Percentiles rank a stretch among this genome's conserved stretches.
Conservation (phyloP, 2,329 filamentous ascomycete species). For the Amauroascus niger region DNA sequence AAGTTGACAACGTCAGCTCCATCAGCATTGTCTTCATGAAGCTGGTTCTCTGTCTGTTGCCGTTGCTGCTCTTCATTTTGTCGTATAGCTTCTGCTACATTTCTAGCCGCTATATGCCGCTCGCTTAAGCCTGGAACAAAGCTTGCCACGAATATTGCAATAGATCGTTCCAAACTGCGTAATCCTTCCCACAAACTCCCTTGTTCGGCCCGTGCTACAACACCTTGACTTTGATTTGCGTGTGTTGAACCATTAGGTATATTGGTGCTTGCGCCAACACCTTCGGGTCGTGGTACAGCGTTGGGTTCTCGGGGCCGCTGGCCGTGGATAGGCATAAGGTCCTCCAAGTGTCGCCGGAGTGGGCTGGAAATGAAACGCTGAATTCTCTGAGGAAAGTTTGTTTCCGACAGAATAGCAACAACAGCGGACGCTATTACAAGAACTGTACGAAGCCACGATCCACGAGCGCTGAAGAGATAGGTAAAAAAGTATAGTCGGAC, state of each 20-base stretch:
- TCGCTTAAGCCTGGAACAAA: slow-evolving; percentile 55
- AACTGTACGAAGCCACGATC: slow-evolving; percentile 37
- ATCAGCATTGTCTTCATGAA: background rate
- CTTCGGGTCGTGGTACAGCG: background rate
- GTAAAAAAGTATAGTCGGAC: slow-evolving; percentile 50
- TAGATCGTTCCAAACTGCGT: slow-evolving; percentile 40
- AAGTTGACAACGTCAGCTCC: background rate
- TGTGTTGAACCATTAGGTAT: background rate
- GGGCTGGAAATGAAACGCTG: slow-evolving; percentile 31
- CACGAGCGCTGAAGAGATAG: slow-evolving; percentile 48
- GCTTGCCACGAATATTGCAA: slow-evolving; percentile 54
- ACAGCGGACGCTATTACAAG: slow-evolving; percentile 33
- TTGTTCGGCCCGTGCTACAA: background rate
- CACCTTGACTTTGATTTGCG: slow-evolving; percentile 9
- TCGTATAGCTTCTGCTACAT: slow-evolving; percentile 39
- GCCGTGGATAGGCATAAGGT: slow-evolving; percentile 29
- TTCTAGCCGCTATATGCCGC: slow-evolving; percentile 48
- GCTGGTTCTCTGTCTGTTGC: slow-evolving; percentile 10
- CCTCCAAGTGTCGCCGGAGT: slow-evolving; percentile 38
- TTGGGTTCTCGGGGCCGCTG: slow-evolving; percentile 11
- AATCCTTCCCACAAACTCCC: slow-evolving; percentile 13
- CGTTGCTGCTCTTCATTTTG: slow-evolving; percentile 8
- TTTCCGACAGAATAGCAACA: slow-evolving; percentile 35
- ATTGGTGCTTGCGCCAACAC: slow-evolving; percentile 3
- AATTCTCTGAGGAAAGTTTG: slow-evolving; percentile 30